Evolutionary conservation across 257 asterid genomes (phyloP).

Genomic region (Ligustrum vulgare): DNA sequence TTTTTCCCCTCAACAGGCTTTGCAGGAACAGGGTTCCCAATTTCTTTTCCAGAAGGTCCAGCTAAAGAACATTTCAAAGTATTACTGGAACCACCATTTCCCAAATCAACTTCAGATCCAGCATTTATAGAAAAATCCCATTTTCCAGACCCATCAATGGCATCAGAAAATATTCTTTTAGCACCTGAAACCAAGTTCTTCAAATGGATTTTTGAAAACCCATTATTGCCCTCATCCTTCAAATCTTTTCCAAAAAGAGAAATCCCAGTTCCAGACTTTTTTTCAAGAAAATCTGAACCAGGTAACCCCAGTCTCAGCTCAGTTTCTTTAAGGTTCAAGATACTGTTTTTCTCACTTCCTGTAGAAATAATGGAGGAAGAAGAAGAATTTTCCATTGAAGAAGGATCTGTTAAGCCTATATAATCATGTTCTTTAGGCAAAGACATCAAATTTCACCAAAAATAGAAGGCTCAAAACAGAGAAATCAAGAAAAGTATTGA

Average conservation of each 20-base stretch:
- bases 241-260: conserved; percentile 61
- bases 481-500: conserved; percentile 1
- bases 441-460: neutral
- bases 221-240: conserved; percentile 41
- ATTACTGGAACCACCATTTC: conserved; percentile 24
- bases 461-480: conserved; percentile 5
- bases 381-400: conserved; percentile 37
- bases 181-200: conserved; percentile 56
- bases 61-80: conserved; percentile 15
- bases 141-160: conserved; percentile 67
- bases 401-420: conserved; percentile 35
- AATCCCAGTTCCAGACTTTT: conserved; percentile 43
- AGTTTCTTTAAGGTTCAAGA: conserved; percentile 56
- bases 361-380: neutral
- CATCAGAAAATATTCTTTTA: conserved; percentile 75
- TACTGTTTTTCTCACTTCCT: conserved; percentile 21
- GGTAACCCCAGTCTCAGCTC: conserved; percentile 89
- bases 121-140: conserved; percentile 60
- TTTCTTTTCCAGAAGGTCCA: conserved; percentile 33
- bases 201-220: conserved; percentile 29
- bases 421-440: neutral
- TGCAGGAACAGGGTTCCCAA: neutral
- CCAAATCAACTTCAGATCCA: conserved; percentile 55
- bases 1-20: conserved; percentile 51
- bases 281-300: conserved; percentile 60